Percentiles rank a stretch among this genome's conserved stretches.
These are phyloP conservation scores for Hypholoma fasciculare DNA, from an alignment of 768 basidiomycete genomes.

Conservation along the genomic window DNA sequence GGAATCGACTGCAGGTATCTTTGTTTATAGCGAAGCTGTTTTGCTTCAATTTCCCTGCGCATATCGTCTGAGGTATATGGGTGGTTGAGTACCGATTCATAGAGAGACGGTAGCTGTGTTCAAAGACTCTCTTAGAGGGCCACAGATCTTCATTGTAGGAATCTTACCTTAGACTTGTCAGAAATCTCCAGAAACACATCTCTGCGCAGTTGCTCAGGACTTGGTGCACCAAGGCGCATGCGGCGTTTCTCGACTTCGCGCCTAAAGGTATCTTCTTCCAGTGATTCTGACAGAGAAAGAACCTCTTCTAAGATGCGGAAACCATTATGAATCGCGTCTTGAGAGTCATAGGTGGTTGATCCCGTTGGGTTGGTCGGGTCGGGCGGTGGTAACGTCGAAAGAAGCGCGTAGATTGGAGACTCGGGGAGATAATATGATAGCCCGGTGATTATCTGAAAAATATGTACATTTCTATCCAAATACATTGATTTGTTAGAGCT, in stretches of 20 bases:
- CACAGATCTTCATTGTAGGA: neutral
- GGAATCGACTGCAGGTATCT: slow-evolving; percentile 65
- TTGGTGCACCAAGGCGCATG: slow-evolving; percentile 69
- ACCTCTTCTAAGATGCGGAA: slow-evolving; percentile 77
- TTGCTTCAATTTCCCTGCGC: slow-evolving; percentile 77
- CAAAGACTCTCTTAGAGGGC: neutral
- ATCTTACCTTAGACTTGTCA: slow-evolving; percentile 55
- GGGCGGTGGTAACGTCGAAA: slow-evolving; percentile 70
- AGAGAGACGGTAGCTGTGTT: slow-evolving; percentile 67
- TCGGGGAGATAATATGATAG: slow-evolving; percentile 74
- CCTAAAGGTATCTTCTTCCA: slow-evolving; percentile 57
- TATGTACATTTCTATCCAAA: neutral
- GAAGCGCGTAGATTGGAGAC: slow-evolving; percentile 59
- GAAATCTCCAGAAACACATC: slow-evolving; percentile 71
- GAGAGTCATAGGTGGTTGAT: slow-evolving; percentile 56
- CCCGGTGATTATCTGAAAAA: slow-evolving; percentile 59
- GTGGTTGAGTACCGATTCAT: slow-evolving; percentile 81
- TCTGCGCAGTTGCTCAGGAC: slow-evolving; percentile 55
- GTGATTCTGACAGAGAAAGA: slow-evolving; percentile 56
- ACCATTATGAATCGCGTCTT: slow-evolving; percentile 66
- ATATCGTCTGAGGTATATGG: slow-evolving; percentile 75
- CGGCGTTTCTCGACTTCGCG: slow-evolving; percentile 79
- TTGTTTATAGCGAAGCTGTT: slow-evolving; percentile 66
- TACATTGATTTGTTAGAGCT: neutral
- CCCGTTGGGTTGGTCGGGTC: slow-evolving; percentile 74